A percentile compares a stretch with the other conserved stretches of the same genome.
Evolutionary conservation across 768 basidiomycete genomes (phyloP).

Genomic region (Pholiota molesta): DNA sequence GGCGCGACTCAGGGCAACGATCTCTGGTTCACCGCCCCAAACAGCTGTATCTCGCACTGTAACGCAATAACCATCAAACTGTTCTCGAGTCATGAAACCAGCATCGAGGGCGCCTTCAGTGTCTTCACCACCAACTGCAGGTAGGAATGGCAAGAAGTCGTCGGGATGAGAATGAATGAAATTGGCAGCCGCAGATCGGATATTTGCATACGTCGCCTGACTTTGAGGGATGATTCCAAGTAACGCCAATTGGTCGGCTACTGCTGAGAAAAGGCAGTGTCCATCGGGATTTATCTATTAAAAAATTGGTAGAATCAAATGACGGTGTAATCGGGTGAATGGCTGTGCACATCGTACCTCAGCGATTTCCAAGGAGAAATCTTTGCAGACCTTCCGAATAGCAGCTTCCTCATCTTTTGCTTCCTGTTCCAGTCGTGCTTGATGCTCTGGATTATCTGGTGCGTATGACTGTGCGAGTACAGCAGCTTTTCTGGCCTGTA

Average conservation of each 20-base stretch:
- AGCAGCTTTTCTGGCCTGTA: conserved; percentile 72
- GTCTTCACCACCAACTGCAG: conserved; percentile 73
- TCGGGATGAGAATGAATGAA: conserved; percentile 81
- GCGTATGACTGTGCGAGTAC: conserved; percentile 55
- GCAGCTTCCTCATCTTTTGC: conserved; percentile 67
- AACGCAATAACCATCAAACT: conserved; percentile 77
- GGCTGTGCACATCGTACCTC: conserved; percentile 46
- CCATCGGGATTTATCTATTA: conserved; percentile 91
- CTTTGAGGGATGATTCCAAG: conserved; percentile 63
- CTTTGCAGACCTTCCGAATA: conserved; percentile 66
- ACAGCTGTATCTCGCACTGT: conserved; percentile 80
- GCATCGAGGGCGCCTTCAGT: conserved; percentile 60
- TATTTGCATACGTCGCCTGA: conserved; percentile 60
- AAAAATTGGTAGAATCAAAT: conserved; percentile 2
- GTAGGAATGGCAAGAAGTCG: conserved; percentile 93
- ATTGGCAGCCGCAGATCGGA: conserved; percentile 71
- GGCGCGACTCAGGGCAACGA: conserved; percentile 81
- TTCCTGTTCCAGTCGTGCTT: conserved; percentile 63
- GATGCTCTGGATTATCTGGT: conserved; percentile 57
- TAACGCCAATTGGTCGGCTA: conserved; percentile 89
- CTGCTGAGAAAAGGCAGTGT: conserved; percentile 92
- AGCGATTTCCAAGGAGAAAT: conserved; percentile 63
- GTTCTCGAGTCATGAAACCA: conserved; percentile 69
- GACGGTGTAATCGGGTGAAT: not conserved
- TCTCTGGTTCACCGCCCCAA: conserved; percentile 99